phyloP scores from a whole-genome alignment of 805 yeast species.

The Candida parachauliodes region DNA sequence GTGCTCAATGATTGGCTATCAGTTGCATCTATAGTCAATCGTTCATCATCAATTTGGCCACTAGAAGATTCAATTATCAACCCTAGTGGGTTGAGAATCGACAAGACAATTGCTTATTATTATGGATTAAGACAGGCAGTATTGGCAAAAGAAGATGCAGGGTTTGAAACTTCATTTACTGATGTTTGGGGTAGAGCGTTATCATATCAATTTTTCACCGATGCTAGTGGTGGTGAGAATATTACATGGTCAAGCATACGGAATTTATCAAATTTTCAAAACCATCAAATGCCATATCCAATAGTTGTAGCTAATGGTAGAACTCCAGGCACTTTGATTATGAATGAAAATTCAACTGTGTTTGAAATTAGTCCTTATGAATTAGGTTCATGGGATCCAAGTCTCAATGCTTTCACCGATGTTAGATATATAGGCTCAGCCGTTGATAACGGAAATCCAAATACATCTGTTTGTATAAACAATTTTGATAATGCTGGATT shows the following conservation, averaged over 20 bases:
- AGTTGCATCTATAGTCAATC: slow-evolving; percentile 41
- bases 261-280: slow-evolving; percentile 20
- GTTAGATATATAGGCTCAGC: slow-evolving; percentile 34
- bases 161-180: slow-evolving; percentile 62
- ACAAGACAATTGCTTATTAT: slow-evolving; percentile 49
- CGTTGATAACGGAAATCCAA: slow-evolving; percentile 29
- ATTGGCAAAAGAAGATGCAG: slow-evolving; percentile 45
- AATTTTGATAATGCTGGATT: slow-evolving; percentile 41
- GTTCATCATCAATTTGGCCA: slow-evolving; percentile 29
- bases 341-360: slow-evolving; percentile 34
- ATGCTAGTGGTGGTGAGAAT: slow-evolving; percentile 35
- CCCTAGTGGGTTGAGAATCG: slow-evolving; percentile 35
- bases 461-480: slow-evolving; percentile 23
- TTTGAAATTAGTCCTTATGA: slow-evolving; percentile 41
- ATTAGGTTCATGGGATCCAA: slow-evolving; percentile 40
- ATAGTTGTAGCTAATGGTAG: slow-evolving; percentile 34
- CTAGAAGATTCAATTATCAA: slow-evolving; percentile 20
- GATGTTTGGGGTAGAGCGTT: slow-evolving; percentile 89
- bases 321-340: slow-evolving; percentile 26
- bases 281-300: slow-evolving; percentile 42
- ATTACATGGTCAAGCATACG: slow-evolving; percentile 34
- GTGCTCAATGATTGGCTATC: slow-evolving; percentile 70
- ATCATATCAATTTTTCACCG: slow-evolving; percentile 79
- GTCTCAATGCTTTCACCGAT: slow-evolving; percentile 36
- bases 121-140: slow-evolving; percentile 46